A percentile compares a stretch with the other conserved stretches of the same genome.
phyloP scores from a whole-genome alignment of 441 rosid species.

The Hura crepitans region DNA sequence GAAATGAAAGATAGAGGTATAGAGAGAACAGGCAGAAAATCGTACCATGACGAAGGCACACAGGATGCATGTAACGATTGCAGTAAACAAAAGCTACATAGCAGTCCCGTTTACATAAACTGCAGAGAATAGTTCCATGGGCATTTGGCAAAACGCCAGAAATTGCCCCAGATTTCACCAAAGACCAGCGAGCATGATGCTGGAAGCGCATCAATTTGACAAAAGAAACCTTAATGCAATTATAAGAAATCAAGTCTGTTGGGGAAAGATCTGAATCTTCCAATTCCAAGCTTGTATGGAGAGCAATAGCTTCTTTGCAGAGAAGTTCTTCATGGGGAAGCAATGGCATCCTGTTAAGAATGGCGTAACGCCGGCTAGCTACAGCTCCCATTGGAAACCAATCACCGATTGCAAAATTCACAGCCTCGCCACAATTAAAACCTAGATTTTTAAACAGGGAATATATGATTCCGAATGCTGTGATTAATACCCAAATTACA shows the following conservation, averaged over 20 bases:
- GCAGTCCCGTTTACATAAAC: conserved; percentile 91
- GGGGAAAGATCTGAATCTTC: conserved; percentile 58
- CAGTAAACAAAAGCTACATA: conserved; percentile 81
- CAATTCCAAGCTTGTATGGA: conserved; percentile 41
- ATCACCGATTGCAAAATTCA: conserved; percentile 29
- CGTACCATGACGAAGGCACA: conserved; percentile 95
- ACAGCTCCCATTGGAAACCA: conserved; percentile 51
- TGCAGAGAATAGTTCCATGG: conserved; percentile 69
- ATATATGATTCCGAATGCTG: not conserved
- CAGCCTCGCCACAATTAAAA: conserved; percentile 27
- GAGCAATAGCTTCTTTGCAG: conserved; percentile 66
- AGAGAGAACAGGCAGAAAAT: conserved; percentile 5
- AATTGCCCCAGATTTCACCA: conserved; percentile 64
- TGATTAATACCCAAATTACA: not conserved
- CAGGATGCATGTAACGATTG: conserved; percentile 60
- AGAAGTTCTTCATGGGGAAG: conserved; percentile 50
- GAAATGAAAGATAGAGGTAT: not conserved
- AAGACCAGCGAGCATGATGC: conserved; percentile 79
- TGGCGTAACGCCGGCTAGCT: conserved; percentile 41
- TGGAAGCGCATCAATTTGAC: conserved; percentile 79
- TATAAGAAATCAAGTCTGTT: conserved; percentile 54
- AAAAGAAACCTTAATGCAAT: conserved; percentile 59
- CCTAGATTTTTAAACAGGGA: conserved; percentile 29
- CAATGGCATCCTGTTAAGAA: conserved; percentile 26
- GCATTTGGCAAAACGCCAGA: conserved; percentile 44